Percentiles rank a stretch among this genome's conserved stretches.
Conservation (phyloP, 2,329 filamentous ascomycete species). For the Xylaria hypoxylon region DNA sequence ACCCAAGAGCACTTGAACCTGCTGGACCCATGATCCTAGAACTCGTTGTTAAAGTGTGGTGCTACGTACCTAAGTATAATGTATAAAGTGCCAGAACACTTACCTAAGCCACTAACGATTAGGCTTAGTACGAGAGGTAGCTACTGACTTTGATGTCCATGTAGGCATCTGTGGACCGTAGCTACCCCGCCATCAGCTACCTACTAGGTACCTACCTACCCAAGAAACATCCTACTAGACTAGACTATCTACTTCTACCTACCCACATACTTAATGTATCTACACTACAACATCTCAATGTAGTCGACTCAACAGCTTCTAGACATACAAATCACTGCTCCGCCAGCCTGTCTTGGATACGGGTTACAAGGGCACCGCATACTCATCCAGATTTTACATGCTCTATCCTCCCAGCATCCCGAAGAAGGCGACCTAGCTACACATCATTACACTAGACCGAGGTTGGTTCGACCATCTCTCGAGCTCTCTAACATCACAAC, state of each 20-base stretch:
- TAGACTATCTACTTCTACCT: no score
- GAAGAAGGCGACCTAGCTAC: background rate
- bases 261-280: no score
- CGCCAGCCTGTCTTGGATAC: background rate
- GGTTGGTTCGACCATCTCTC: background rate
- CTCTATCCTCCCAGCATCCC: background rate
- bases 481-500: background rate
- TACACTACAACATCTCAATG: background rate
- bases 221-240: no score
- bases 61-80: no score
- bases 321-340: background rate
- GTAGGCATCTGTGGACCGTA: background rate
- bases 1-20: no score
- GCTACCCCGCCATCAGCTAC: constrained; percentile 28
- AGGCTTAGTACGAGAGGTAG: background rate
- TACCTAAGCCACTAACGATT: background rate
- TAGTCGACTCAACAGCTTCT: background rate
- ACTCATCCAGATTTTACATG: background rate
- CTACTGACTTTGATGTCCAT: no score
- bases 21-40: no score
- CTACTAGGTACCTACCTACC: background rate
- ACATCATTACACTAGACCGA: background rate
- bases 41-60: no score
- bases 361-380: background rate
- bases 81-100: no score